Evolutionary conservation across 1,284 basidiomycete genomes (phyloP).

Genomic region (Pseudozyma flocculosa): DNA sequence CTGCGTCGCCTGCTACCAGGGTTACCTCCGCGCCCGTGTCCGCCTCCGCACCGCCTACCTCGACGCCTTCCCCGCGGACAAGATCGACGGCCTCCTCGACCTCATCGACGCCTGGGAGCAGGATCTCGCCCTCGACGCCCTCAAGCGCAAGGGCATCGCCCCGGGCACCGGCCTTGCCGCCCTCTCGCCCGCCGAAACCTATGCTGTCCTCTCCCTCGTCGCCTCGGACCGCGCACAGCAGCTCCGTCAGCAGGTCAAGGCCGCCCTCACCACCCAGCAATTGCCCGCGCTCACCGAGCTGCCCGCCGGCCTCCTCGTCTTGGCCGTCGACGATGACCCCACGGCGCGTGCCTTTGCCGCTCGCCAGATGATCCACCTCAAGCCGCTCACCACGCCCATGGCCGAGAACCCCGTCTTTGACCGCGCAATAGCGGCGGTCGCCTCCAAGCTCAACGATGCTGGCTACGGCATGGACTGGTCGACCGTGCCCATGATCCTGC

Average conservation of each 20-base stretch:
- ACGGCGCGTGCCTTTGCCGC: constrained; percentile 26
- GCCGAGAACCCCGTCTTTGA: constrained; percentile 11
- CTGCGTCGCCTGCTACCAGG: constrained; percentile 44
- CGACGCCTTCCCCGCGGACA: constrained; percentile 19
- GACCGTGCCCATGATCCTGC: constrained; percentile 25
- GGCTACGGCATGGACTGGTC: constrained; percentile 21
- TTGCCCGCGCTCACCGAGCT: constrained; percentile 26
- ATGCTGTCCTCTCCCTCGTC: constrained; percentile 26
- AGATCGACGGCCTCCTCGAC: constrained; percentile 35
- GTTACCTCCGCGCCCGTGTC: constrained; percentile 28
- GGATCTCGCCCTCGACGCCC: constrained; percentile 18
- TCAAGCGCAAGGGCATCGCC: constrained; percentile 11
- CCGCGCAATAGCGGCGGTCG: constrained; percentile 9
- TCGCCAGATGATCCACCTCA: constrained; percentile 24
- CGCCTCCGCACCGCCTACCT: constrained; percentile 23
- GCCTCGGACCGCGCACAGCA: constrained; percentile 18
- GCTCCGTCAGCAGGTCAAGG: constrained; percentile 5
- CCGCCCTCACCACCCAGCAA: constrained; percentile 14
- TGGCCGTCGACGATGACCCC: constrained; percentile 26
- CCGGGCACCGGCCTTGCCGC: constrained; percentile 11
- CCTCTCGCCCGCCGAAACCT: constrained; percentile 27
- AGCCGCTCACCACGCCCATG: constrained; percentile 14
- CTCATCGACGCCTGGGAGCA: constrained; percentile 36
- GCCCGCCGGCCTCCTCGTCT: constrained; percentile 28
- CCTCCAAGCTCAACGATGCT: constrained; percentile 8